Evolutionary conservation across 306 rosid genomes (phyloP).

Genomic region (Vigna unguiculata): DNA sequence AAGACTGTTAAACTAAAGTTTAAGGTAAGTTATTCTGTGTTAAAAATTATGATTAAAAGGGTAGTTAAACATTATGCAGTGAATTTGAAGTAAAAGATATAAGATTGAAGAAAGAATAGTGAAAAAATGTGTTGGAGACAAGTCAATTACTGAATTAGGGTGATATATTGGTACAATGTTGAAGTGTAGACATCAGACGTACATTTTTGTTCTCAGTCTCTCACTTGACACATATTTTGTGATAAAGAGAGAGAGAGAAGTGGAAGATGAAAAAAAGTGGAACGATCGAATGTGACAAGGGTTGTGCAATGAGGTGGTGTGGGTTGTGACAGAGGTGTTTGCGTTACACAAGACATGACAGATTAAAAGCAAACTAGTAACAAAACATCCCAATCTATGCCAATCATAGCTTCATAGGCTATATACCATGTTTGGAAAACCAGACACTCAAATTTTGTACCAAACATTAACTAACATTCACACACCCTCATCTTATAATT

Average conservation of each 20-base stretch:
- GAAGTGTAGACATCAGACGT: conserved; percentile 11
- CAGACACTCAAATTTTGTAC: too few species aligned
- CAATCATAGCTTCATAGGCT: conserved; percentile 59
- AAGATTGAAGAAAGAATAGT: neutral
- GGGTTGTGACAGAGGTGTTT: conserved; percentile 41
- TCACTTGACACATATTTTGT: conserved; percentile 12
- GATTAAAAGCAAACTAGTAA: conserved; percentile 34
- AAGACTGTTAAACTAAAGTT: neutral
- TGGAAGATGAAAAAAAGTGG: neutral
- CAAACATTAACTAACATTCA: too few species aligned
- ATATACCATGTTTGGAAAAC: conserved; percentile 65
- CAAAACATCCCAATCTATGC: conserved; percentile 50
- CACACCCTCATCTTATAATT: too few species aligned
- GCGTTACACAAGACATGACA: conserved; percentile 36
- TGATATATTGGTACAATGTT: neutral
- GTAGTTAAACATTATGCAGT: too few species aligned
- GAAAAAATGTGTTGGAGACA: neutral
- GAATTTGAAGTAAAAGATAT: neutral
- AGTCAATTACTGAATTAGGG: neutral
- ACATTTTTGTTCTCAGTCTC: neutral
- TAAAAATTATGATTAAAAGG: too few species aligned
- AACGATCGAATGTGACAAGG: conserved; percentile 27
- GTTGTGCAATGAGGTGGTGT: conserved; percentile 21
- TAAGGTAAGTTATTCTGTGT: too few species aligned
- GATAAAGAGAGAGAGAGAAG: conserved; percentile 37